Base-by-base conservation (phyloP, 1,284 basidiomycete genomes). In the Puccinia horiana region DNA sequence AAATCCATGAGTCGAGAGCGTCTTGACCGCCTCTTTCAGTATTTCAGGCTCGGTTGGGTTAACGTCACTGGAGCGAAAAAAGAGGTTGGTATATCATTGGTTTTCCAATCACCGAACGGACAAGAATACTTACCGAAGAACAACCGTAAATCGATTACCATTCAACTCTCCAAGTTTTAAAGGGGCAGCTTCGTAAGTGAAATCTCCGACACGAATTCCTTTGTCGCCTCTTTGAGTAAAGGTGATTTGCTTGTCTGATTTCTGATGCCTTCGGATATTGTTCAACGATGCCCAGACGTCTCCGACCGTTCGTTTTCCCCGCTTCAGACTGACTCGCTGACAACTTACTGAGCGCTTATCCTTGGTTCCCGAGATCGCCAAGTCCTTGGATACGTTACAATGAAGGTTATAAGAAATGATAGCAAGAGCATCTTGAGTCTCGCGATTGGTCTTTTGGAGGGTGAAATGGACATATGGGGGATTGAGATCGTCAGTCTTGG, bases 341-440 rank as follows among this genome's bases (percentile, higher is more conserved):
- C 94, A 92, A 0, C 96, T 99, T 6, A 98, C 94, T 0, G 94
- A 96, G 61, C 97, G 92, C 87, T 98, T 99, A 88, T 99, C 97
- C 87, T 99, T 99, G 2, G 97, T 99, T 0, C 97, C 97, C 6
- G 95, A 94, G 18, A 96, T 93, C 81, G 92, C 92, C 37, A 99
- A 89, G 61, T 91, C 90, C 18, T 94, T 91, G 16, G 93, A 90
- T 12, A 74, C 70, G 54, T 81, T 29, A n/a, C 67, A 81, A 52
- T 61, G 49, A 20, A 81, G 58, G 32, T 44, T 44, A 12, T 54
- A 35, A 12, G 79, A 58, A 49, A 98, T 88, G 85, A 95, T 90
- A 0, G 91, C 89, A 32, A 99, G 90, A 0, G 94, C 95, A 85
- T 99, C 97, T 87, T 98, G 95, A 2, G 95, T 96, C 86, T 99